Base-by-base conservation (phyloP, 495 filamentous ascomycete genomes). In the Thermothielavioides terrestris region DNA sequence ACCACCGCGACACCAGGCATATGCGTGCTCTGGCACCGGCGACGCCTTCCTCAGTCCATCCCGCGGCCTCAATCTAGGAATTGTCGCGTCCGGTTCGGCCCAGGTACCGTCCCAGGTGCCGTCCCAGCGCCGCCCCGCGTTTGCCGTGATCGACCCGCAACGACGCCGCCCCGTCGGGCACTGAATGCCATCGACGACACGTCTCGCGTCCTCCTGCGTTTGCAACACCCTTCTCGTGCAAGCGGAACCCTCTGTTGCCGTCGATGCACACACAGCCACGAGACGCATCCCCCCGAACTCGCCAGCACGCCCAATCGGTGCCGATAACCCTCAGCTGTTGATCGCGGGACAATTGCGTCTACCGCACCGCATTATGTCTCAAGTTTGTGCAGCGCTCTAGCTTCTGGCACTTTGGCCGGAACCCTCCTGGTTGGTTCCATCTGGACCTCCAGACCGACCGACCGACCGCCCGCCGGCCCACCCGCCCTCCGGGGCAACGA, bases 341-440 rank as follows among this genome's bases (percentile, higher is more conserved):
- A 25, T 51, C 57, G 58, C 53, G 60, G 59, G 56, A 58, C 59
- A 63, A 53, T 57, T 64, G 65, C 62, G 57, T 63, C 67, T 57
- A 61, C 55, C 52, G 51, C 59, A 42, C 60, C 59, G 61, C 70
- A 75, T 55, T 59, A 65, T 76, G 73, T 74, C 71, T 74, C 69
- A 62, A 67, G 58, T 61, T 63, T 56, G 59, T 61, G 66, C 67
- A 52, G 55, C 54, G 55, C 65, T 69, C 62, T 76, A 71, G 70
- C 65, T 70, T 50, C 68, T 73, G 73, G 70, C 70, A 64, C 51
- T 56, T 61, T 50, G 55, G 71, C 73, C 71, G 67, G 70, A 68
- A 48, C 21, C 38, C 36, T 21, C 49, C 35, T 54, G 45, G 51
- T 42, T 43, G 55, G 55, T 56, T 52, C 58, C 53, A 52, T 39